These are phyloP conservation scores for Pinus albicaulis DNA, from an alignment of 75 land plant species.

Conservation along the genomic window DNA sequence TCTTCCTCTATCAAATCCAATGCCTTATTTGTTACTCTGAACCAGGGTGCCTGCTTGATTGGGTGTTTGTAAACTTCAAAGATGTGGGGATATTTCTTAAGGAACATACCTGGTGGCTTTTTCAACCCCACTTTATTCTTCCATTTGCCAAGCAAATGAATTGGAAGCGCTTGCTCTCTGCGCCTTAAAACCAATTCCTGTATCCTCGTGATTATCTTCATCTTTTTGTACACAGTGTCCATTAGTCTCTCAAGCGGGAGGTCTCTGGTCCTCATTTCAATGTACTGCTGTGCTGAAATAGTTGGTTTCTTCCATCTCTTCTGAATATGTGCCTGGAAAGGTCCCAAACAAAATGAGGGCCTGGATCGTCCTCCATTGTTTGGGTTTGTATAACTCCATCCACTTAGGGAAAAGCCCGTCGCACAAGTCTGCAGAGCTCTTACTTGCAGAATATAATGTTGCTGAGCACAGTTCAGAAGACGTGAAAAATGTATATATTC, in stretches of 20 bases:
- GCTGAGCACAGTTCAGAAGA: too few species aligned
- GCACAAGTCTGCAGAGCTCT: too few species aligned
- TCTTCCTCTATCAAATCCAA: slow-evolving; percentile 40
- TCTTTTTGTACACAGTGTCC: slow-evolving; percentile 5
- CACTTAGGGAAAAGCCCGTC: too few species aligned
- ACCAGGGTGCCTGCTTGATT: slow-evolving; percentile 31
- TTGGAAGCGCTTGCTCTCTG: slow-evolving; percentile 24
- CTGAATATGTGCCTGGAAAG: too few species aligned
- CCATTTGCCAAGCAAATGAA: slow-evolving; percentile 44
- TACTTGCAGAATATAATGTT: too few species aligned
- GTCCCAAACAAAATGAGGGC: too few species aligned
- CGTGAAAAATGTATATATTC: too few species aligned
- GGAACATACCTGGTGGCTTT: slow-evolving; percentile 23
- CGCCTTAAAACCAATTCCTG: slow-evolving; percentile 23
- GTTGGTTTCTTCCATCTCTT: too few species aligned
- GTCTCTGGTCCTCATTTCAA: slow-evolving; percentile 54
- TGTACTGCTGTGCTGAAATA: not conserved
- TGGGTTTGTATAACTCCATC: too few species aligned
- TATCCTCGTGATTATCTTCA: slow-evolving; percentile 32
- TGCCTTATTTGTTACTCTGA: slow-evolving; percentile 31
- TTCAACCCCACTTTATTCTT: slow-evolving; percentile 25
- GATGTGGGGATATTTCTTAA: slow-evolving; percentile 51
- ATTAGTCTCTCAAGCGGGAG: slow-evolving; percentile 42
- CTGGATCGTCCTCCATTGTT: too few species aligned
- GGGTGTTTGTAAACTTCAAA: slow-evolving; percentile 60